Base-by-base conservation (phyloP, 148 eudicot species). In the Mesembryanthemum crystallinum region DNA sequence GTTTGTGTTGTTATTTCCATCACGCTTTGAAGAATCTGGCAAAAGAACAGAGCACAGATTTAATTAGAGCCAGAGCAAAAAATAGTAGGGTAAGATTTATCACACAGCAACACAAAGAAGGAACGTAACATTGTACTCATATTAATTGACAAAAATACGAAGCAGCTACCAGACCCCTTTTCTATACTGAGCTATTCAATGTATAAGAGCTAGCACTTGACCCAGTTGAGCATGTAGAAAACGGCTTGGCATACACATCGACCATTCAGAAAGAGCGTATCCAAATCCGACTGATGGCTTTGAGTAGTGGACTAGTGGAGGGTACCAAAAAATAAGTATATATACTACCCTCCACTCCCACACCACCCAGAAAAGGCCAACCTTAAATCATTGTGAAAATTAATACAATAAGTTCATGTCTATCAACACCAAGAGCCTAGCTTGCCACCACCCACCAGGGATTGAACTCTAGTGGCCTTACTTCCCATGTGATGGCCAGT, bases 1-100 rank as follows among this genome's bases (percentile, higher is more conserved):
- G 45, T 68, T 82, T 33, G 51, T 60, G 49, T 42, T 80, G 68
- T 64, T 60, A 62, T 69, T 76, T 51, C 77, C 79, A 63, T 63
- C 76, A 66, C 39, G 63, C 23, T 74, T 72, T 35, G 51, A 52
- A 74, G 78, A 54, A 76, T 78, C 92, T 91, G 89, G 32, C n/a
- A 81, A 74, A 82, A 76, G 49, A 61, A 35, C 62, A 25, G 23
- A 69, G 6, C 0, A 75, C 18, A 39, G 37, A 3, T 23, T 67
- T 15, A 73, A n/a, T n/a, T n/a, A 27, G 10, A 67, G 29, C 9
- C 45, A n/a, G 7, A 20, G 42, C n/a, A 37, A 33, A 33, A 17
- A 61, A 62, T 10, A 6, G 24, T 8, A 47, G n/a, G 23, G 7
- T 17, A 47, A 61, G 8, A 49, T 64, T 64, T 49, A 24, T 61